These are phyloP conservation scores for Serendipita sp. DNA, from an alignment of 768 basidiomycete species.

Conservation along the genomic window DNA sequence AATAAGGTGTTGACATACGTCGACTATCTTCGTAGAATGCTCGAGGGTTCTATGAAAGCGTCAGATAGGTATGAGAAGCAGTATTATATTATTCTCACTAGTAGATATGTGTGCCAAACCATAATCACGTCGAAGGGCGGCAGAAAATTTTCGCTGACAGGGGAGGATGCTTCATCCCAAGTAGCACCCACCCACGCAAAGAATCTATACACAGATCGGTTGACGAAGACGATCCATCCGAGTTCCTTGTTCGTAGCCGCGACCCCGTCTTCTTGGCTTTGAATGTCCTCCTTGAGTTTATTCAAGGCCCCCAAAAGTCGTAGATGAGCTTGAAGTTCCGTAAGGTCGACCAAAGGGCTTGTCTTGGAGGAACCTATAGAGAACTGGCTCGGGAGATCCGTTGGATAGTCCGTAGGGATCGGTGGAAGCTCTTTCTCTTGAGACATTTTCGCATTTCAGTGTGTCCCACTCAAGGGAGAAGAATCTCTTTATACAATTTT, in stretches of 20 bases:
- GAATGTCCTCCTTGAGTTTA: slow-evolving; percentile 5
- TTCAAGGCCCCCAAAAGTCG: slow-evolving; percentile 1
- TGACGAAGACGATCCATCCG: slow-evolving; percentile 7
- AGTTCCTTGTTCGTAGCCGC: neutral
- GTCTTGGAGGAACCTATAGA: neutral
- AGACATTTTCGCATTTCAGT: too few relatives aligned
- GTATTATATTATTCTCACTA: neutral
- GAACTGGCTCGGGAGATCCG: neutral
- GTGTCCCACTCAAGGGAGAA: too few relatives aligned
- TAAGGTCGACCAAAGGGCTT: neutral
- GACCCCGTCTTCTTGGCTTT: neutral
- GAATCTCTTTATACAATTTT: too few relatives aligned
- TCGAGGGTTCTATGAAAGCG: neutral
- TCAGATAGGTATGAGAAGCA: neutral
- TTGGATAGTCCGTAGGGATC: neutral
- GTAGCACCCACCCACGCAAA: neutral
- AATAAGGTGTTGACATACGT: neutral
- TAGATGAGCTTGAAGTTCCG: slow-evolving; percentile 1
- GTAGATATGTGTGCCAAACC: slow-evolving; percentile 15
- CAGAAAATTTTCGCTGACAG: neutral
- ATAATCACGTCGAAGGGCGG: slow-evolving; percentile 12
- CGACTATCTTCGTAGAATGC: neutral
- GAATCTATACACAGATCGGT: slow-evolving; percentile 4
- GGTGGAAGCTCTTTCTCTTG: neutral
- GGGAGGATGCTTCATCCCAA: neutral